Percentiles rank a stretch among this genome's conserved stretches.
These are phyloP conservation scores for Clarkia xantiana DNA, from an alignment of 345 rosid species.

Conservation along the genomic window DNA sequence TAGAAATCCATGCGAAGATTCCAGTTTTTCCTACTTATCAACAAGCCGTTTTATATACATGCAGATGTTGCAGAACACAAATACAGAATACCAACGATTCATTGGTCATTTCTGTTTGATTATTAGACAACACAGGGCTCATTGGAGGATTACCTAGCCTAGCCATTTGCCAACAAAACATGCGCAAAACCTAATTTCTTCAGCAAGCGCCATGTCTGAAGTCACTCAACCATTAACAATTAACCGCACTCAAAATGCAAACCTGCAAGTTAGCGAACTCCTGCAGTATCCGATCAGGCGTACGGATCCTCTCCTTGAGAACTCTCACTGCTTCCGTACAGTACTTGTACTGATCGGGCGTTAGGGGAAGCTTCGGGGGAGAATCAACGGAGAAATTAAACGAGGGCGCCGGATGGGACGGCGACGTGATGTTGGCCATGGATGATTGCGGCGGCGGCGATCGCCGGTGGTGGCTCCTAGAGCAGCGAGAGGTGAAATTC, in stretches of 20 bases:
- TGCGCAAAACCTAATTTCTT: background rate
- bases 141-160: too few relatives aligned
- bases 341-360: constrained; percentile 39
- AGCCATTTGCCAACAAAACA: too few relatives aligned
- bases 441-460: constrained; percentile 23
- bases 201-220: background rate
- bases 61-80: too few relatives aligned
- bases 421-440: constrained; percentile 25
- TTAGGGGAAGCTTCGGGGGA: constrained; percentile 35
- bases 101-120: too few relatives aligned
- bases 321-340: constrained; percentile 51
- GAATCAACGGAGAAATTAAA: constrained; percentile 36
- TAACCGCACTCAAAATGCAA: background rate
- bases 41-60: too few relatives aligned
- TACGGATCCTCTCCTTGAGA: constrained; percentile 29
- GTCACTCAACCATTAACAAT: background rate
- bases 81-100: too few relatives aligned
- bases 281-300: constrained; percentile 24
- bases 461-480: constrained; percentile 8
- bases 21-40: too few relatives aligned
- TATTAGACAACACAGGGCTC: too few relatives aligned
- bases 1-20: too few relatives aligned
- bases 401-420: constrained; percentile 19
- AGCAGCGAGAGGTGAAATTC: constrained; percentile 29
- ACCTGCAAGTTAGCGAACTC: constrained; percentile 67